Base-by-base conservation (phyloP, 2,329 filamentous ascomycete species). In the Calonectria montana region DNA sequence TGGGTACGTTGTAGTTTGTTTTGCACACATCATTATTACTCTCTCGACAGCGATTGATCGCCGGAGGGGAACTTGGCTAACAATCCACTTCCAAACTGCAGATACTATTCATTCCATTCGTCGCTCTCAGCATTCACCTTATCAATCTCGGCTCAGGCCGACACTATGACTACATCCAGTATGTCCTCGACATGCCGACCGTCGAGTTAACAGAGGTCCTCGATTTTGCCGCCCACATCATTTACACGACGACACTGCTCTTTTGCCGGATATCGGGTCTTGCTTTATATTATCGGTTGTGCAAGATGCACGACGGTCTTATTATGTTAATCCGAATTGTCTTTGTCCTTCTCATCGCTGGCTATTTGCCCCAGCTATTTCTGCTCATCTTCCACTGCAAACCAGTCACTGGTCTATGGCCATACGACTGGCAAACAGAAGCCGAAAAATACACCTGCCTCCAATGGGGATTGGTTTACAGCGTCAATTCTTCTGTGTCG, bases 401-500 rank as follows among this genome's bases (percentile, higher is more conserved):
- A 1, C 88, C 88, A 0, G 86, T 89, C 0, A 89, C 87, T 0
- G 86, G 83, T 0, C 78, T 87, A 2, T 89, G 88, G 88, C 87
- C 88, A 0, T 89, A 89, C 65, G 82, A 78, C 1, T 89, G 84
- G 82, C 86, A 89, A 73, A 75, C 80, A 0, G 82, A 82, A 12
- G 80, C 75, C 12, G 79, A 78, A 2, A 71, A 82, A 3, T 89
- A 87, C 72, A 82, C 76, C 0, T 89, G 87, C 72, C 70, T 89
- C 43, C 79, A 83, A 18, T 89, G 87, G 87, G 88, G 87, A 0
- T 69, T 87, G 3, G 87, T 89, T 1, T 89, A 89, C 73, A 84
- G 85, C 12, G 85, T 87, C 23, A 89, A 88, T 75, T 88, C 87
- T 13, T 82, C 80, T 0, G 78, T 89, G 3, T 89, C 87, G 0